Evolutionary conservation across 352 stramenopile species (phyloP).

Genomic region (Blastocystis sp.): DNA sequence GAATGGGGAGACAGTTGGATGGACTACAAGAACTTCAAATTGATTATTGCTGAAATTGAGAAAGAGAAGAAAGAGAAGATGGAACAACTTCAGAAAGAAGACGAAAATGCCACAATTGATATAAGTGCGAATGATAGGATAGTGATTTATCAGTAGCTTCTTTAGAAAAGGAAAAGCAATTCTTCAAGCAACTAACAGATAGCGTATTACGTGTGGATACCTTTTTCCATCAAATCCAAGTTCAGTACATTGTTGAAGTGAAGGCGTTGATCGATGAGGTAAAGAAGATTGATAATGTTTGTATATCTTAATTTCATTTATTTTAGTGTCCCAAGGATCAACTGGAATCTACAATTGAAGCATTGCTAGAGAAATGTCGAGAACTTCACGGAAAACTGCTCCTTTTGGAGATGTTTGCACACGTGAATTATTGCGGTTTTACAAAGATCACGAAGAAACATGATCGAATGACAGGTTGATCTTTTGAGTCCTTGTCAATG

Average conservation of each 20-base stretch:
- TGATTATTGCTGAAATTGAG: conserved; percentile 61
- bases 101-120: conserved; percentile 29
- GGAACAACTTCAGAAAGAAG: conserved; percentile 22
- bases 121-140: conserved; percentile 10
- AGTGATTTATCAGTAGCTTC: conserved; percentile 11
- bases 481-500: not conserved
- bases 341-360: conserved; percentile 16
- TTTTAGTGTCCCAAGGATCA: conserved; percentile 57
- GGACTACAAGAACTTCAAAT: conserved; percentile 67
- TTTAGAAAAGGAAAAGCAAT: conserved; percentile 62
- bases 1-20: conserved; percentile 65
- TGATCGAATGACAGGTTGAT: conserved; percentile 47
- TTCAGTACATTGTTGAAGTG: conserved; percentile 55
- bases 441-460: conserved; percentile 67
- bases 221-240: conserved; percentile 66
- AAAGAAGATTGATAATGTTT: conserved; percentile 38
- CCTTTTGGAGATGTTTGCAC: conserved; percentile 64
- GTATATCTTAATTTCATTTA: not conserved
- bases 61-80: conserved; percentile 63
- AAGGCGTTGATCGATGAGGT: conserved; percentile 56
- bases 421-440: conserved; percentile 68
- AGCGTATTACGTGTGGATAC: conserved; percentile 52
- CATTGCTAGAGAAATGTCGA: conserved; percentile 25
- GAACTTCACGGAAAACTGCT: conserved; percentile 58
- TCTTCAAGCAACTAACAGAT: conserved; percentile 60